These are phyloP conservation scores for Hypoxylon sp. DNA, from an alignment of 2,329 filamentous ascomycete species.

Conservation along the genomic window DNA sequence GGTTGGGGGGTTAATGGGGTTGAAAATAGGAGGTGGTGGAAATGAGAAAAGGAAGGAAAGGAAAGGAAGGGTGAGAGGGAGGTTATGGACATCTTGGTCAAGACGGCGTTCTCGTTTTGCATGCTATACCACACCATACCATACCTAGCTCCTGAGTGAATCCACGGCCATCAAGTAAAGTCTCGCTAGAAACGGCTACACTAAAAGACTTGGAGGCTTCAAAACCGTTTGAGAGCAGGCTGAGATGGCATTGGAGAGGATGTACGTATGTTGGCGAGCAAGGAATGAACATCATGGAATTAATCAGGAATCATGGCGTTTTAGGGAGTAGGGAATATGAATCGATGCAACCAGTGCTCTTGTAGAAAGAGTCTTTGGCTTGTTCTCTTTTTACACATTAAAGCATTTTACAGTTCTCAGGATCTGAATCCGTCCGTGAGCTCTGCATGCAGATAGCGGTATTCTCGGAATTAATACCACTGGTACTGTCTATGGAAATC, in stretches of 20 bases:
- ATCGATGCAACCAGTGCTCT: neutral
- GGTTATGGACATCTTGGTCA: neutral
- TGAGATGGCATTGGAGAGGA: neutral
- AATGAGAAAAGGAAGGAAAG: neutral
- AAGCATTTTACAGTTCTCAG: slow-evolving; percentile 3
- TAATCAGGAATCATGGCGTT: slow-evolving; percentile 11
- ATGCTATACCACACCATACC: neutral
- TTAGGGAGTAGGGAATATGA: slow-evolving; percentile 3
- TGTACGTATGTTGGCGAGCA: neutral
- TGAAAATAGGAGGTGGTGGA: neutral
- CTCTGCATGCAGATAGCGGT: neutral
- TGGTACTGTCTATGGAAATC: neutral
- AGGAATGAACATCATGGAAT: slow-evolving; percentile 10
- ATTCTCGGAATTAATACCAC: neutral
- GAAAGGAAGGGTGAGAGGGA: neutral
- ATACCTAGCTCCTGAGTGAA: neutral
- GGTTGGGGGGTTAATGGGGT: neutral
- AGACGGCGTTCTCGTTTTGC: neutral
- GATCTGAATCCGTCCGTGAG: neutral
- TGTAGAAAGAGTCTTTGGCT: slow-evolving; percentile 10
- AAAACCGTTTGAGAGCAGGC: neutral
- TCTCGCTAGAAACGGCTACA: neutral
- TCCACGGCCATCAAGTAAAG: neutral
- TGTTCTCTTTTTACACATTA: slow-evolving; percentile 8
- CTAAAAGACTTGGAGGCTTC: neutral